Base-by-base conservation (phyloP, 768 basidiomycete species). In the Suillus decipiens region DNA sequence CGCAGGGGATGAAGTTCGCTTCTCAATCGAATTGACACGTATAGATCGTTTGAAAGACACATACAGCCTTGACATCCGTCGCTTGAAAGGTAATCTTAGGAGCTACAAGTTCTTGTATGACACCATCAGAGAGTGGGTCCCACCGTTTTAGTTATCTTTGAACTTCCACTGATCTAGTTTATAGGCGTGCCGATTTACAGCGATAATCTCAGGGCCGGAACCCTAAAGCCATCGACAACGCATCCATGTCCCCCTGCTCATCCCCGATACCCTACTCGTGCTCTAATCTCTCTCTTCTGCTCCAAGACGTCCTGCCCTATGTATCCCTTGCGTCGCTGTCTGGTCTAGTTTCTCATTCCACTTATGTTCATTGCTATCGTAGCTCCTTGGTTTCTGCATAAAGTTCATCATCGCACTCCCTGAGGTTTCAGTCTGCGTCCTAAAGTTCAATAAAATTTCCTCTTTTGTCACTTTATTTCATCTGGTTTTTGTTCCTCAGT, bases 101-200 rank as follows among this genome's bases (percentile, higher is more conserved):
- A 93, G 92, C 76, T 98, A 94, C 79, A 93, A 94, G 78, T 95
- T 92, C 76, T 79, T 95, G 76, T 94, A 95, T 73, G 93, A 95
- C 80, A 88, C 85, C 63, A 80, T 95, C 73, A 84, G 92, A 85
- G 85, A 90, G 93, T 95, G 74, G 70, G 93, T 86, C 28, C 11
- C 41, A 11, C 10, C 10, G 22, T 45, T 61, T 67, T 28, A 2
- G 61, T 62, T 53, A 15, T 36, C 28, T 72, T 17, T 45, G 28
- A 15, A 66, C 37, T 3, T 67, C n/a, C 17, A 47, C 50, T 58
- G 33, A 65, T 59, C 42, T 2, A 55, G 31, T 61, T 72, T 37
- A 68, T 59, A 77, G 76, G 69, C 77, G 70, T 57, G 78, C 76
- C 43, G 77, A 78, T 67, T 73, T 77, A 50, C 77, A 77, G 56